A percentile compares a stretch with the other conserved stretches of the same genome.
Evolutionary conservation across 2,329 filamentous ascomycete species (phyloP).

Genomic region (Clonostachys solani): DNA sequence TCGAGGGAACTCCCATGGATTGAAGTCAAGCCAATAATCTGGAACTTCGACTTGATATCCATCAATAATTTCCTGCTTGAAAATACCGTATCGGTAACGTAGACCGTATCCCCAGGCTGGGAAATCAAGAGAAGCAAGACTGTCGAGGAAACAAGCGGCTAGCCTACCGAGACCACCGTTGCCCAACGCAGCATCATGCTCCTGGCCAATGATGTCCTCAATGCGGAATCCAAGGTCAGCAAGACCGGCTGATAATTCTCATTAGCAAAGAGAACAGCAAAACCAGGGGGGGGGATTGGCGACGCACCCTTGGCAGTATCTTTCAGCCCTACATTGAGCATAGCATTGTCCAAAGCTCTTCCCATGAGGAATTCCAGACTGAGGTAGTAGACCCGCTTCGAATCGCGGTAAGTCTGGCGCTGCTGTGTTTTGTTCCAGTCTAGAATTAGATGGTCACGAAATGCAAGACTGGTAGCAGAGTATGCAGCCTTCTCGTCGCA

Average conservation of each 20-base stretch:
- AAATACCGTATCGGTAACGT: constrained; percentile 94
- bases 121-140: constrained; percentile 88
- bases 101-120: constrained; percentile 97
- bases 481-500: constrained; percentile 96
- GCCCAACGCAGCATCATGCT: constrained; percentile 92
- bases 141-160: constrained; percentile 96
- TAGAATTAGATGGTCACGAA: constrained; percentile 87
- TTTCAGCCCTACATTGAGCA: constrained; percentile 93
- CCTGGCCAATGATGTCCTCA: constrained; percentile 90
- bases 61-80: constrained; percentile 98
- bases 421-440: constrained; percentile 99
- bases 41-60: constrained; percentile 98
- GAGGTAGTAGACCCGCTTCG: constrained; percentile 95
- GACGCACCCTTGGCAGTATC: constrained; percentile 70
- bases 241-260: constrained; percentile 63
- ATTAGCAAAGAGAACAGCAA: neutral
- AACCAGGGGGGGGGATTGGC: neutral
- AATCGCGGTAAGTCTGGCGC: constrained; percentile 83
- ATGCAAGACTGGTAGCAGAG: constrained; percentile 83
- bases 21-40: constrained; percentile 99
- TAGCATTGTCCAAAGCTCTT: constrained; percentile 92
- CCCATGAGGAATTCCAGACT: constrained; percentile 99
- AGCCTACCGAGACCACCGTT: constrained; percentile 94
- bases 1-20: constrained; percentile 96
- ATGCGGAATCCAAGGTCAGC: constrained; percentile 90